Percentiles rank a stretch among this genome's conserved stretches.
phyloP scores from a whole-genome alignment of 257 asterid genomes.

The Capsicum baccatum region DNA sequence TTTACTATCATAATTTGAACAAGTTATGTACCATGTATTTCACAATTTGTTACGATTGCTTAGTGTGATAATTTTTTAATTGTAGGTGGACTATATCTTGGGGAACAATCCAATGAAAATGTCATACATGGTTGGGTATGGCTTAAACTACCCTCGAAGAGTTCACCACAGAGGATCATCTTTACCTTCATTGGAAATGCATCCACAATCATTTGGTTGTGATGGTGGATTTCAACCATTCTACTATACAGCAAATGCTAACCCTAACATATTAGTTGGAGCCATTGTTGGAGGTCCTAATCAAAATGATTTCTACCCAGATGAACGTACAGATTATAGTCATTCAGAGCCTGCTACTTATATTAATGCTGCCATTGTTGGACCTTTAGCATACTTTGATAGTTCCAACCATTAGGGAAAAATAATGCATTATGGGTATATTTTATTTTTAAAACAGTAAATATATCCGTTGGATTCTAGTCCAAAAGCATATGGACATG shows the following conservation, averaged over 20 bases:
- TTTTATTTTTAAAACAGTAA: conserved; percentile 4
- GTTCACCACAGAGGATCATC: conserved; percentile 90
- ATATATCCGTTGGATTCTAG: neutral
- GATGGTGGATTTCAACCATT: conserved; percentile 69
- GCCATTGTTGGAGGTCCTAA: conserved; percentile 91
- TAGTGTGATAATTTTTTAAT: neutral
- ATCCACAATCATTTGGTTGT: conserved; percentile 65
- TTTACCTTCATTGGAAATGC: conserved; percentile 55
- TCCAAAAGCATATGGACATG: neutral
- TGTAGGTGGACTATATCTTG: conserved; percentile 76
- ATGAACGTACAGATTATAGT: conserved; percentile 66
- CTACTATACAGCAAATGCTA: conserved; percentile 55
- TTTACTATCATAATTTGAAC: neutral
- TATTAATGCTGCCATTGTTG: conserved; percentile 83
- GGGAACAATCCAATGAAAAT: conserved; percentile 81
- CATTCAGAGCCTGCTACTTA: conserved; percentile 90
- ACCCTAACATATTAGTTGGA: conserved; percentile 66
- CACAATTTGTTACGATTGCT: neutral
- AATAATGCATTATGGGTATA: neutral
- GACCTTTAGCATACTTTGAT: conserved; percentile 79
- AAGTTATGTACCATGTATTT: neutral
- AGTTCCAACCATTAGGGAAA: neutral
- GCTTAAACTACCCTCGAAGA: conserved; percentile 61
- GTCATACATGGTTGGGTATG: conserved; percentile 94
- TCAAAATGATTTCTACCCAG: conserved; percentile 74